Evolutionary conservation across 768 basidiomycete species (phyloP), one percentile per base, ranked within the genome.

Genomic region (Gymnopilus dilepis): DNA sequence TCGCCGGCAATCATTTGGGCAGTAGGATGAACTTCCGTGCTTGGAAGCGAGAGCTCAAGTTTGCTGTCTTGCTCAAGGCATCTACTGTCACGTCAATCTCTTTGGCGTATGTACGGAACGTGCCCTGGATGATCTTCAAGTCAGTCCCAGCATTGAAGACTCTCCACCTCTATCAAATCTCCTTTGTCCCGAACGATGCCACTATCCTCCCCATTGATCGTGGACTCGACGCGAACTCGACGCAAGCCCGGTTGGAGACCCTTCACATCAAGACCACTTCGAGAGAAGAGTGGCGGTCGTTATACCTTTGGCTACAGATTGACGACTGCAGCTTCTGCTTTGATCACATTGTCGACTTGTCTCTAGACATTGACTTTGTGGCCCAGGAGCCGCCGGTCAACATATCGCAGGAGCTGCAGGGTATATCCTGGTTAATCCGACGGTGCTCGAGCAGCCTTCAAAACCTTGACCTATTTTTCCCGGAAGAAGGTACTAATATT

Each of bases 1-100:
- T 66, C 0, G 7, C 15, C 5, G 59, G 65, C 1, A 58, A 62
- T 26, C n/a, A 13, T 9, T 24, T 7, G 6, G 51, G 59, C 26
- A 56, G 26, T 22, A 50, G 56, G 52, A 59, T 66, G 9, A 61
- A 63, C 15, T 66, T 66, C 38, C 19, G 42, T 7, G 59, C 50
- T 6, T 63, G 61, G 61, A 42, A 13, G 19, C 42, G 43, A 6
- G 28, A 40, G n/a, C 51, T 66, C 28, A 53, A 59, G 33, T 34
- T 51, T 11, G 47, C 59, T 6, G 45, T 66, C n/a, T 43, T 55
- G 37, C 21, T 7, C 22, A 60, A 55, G 40, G 26, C 56, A 4
- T 40, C 43, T 4, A 37, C 57, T 7, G 13, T 66, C 24, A 48
- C 55, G 22, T 58, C 22, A 33, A 47, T 66, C n/a, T 55, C 59